Percentiles rank a stretch among this genome's conserved stretches.
Evolutionary conservation across 495 filamentous ascomycete genomes (phyloP).

Genomic region (Cudoniella acicularis): DNA sequence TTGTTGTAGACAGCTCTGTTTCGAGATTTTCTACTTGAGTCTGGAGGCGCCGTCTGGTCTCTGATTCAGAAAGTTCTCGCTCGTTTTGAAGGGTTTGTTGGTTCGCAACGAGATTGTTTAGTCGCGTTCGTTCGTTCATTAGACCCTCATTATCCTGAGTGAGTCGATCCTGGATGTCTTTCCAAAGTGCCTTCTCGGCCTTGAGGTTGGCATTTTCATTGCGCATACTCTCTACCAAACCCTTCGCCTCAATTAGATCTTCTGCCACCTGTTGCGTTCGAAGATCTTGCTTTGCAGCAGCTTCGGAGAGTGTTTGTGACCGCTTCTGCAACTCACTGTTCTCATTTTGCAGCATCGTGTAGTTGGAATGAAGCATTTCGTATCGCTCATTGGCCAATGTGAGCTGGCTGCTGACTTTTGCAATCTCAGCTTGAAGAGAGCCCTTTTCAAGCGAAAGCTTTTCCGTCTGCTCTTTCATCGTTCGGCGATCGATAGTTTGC

Average conservation of each 20-base stretch:
- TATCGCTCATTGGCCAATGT: constrained; percentile 77
- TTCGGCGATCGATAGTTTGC: constrained; percentile 68
- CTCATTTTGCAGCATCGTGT: constrained; percentile 73
- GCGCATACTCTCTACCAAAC: constrained; percentile 77
- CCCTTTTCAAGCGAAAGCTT: constrained; percentile 76
- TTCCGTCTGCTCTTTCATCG: constrained; percentile 82
- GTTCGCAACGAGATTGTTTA: constrained; percentile 74
- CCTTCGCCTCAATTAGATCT: constrained; percentile 83
- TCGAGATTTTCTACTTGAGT: constrained; percentile 72
- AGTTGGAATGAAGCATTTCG: constrained; percentile 88
- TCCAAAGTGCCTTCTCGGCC: constrained; percentile 88
- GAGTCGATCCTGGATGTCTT: constrained; percentile 82
- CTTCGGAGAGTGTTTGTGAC: constrained; percentile 68
- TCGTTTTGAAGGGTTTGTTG: constrained; percentile 87
- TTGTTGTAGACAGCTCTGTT: constrained; percentile 68
- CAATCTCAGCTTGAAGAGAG: constrained; percentile 73
- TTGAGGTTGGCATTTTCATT: constrained; percentile 89
- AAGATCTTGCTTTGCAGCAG: constrained; percentile 82
- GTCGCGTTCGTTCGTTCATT: constrained; percentile 74
- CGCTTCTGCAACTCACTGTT: constrained; percentile 81
- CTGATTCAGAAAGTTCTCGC: constrained; percentile 79
- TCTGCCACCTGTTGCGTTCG: constrained; percentile 88
- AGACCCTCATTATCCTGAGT: constrained; percentile 80
- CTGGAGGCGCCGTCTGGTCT: constrained; percentile 74
- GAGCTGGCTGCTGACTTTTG: constrained; percentile 73